phyloP scores from a whole-genome alignment of 2,329 filamentous ascomycete species.

The Claviceps quebecensis region DNA sequence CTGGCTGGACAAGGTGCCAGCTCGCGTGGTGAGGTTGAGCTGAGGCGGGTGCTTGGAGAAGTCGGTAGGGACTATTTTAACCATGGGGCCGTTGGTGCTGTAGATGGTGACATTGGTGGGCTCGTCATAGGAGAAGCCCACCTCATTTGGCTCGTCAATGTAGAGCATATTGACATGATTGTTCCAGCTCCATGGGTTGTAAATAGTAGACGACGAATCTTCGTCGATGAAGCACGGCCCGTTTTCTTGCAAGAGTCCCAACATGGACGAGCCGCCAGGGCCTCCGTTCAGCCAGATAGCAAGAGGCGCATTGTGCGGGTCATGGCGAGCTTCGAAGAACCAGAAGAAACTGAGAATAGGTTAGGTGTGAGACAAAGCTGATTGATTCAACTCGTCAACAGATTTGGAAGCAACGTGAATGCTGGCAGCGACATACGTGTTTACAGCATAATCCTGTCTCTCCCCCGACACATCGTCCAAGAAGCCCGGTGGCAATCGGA shows the following conservation, averaged over 20 bases:
- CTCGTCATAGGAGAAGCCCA: slow-evolving; percentile 53
- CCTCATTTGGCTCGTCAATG: slow-evolving; percentile 50
- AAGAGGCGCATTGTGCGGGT: slow-evolving; percentile 25
- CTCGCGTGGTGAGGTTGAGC: slow-evolving; percentile 22
- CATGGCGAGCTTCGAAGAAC: slow-evolving; percentile 33
- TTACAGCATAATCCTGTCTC: slow-evolving; percentile 28
- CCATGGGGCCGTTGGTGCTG: slow-evolving; percentile 29
- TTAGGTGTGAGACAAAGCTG: neutral
- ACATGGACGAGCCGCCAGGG: slow-evolving; percentile 46
- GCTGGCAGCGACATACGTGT: slow-evolving; percentile 25
- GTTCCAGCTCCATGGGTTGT: slow-evolving; percentile 52
- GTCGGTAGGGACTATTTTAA: slow-evolving; percentile 25
- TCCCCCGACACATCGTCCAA: slow-evolving; percentile 28
- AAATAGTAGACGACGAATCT: slow-evolving; percentile 35
- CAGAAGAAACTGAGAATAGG: slow-evolving; percentile 26
- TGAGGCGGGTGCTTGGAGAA: slow-evolving; percentile 23
- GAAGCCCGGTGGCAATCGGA: slow-evolving; percentile 34
- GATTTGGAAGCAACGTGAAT: neutral
- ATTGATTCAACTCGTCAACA: neutral
- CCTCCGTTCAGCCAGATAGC: slow-evolving; percentile 55
- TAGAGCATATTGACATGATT: slow-evolving; percentile 37
- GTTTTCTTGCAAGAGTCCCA: slow-evolving; percentile 48
- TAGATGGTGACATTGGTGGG: slow-evolving; percentile 47
- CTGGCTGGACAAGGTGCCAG: slow-evolving; percentile 21
- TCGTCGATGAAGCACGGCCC: slow-evolving; percentile 37